Percentiles rank a stretch among this genome's conserved stretches.
phyloP scores from a whole-genome alignment of 2,329 filamentous ascomycete genomes.

The Colletotrichum filicis region DNA sequence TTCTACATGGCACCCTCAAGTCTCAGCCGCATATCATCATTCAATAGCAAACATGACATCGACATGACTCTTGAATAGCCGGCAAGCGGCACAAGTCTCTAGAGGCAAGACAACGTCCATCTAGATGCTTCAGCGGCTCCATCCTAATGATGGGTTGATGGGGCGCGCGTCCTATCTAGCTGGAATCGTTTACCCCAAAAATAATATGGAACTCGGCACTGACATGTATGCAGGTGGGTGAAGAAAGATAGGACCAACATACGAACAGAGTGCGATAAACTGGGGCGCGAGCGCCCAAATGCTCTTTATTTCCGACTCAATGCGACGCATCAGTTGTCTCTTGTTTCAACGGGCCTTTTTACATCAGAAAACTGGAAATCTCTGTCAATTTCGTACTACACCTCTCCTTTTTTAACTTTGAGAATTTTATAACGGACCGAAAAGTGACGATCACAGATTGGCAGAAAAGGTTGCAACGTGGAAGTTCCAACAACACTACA shows the following conservation, averaged over 20 bases:
- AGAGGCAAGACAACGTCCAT: too few species aligned
- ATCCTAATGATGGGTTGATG: not conserved
- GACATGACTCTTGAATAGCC: not conserved
- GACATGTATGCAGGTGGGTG: not conserved
- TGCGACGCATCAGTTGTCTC: not conserved
- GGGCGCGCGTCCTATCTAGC: not conserved
- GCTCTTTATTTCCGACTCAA: not conserved
- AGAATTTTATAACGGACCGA: not conserved
- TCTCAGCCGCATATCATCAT: not conserved
- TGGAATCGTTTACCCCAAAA: not conserved
- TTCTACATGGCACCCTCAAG: not conserved
- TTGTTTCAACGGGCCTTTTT: not conserved
- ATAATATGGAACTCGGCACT: slow-evolving; percentile 32
- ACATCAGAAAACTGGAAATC: not conserved
- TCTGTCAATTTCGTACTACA: not conserved
- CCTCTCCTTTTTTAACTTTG: not conserved
- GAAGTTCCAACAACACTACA: not conserved
- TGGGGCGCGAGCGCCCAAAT: not conserved
- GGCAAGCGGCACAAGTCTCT: not conserved
- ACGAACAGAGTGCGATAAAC: slow-evolving; percentile 5
- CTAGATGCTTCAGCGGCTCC: not conserved
- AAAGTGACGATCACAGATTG: not conserved
- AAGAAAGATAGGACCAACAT: not conserved
- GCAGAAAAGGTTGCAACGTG: not conserved
- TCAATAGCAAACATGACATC: not conserved